phyloP scores from a whole-genome alignment of 1,139 yeast species.

The Blastobotrys illinoisensis region DNA sequence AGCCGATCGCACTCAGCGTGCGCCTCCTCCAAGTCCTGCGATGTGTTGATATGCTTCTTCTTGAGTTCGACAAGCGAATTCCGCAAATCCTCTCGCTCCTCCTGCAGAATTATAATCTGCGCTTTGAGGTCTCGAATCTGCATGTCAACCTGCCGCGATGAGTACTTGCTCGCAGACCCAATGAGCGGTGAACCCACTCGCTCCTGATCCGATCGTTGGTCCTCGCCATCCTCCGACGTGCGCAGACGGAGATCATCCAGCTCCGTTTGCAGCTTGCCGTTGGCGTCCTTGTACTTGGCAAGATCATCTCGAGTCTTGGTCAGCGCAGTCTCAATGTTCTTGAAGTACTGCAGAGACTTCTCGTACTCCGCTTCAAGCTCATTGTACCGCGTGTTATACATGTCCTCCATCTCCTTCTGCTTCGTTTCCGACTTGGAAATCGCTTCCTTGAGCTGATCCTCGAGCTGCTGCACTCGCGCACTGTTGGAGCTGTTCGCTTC shows the following conservation, averaged over 20 bases:
- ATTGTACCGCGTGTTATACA: slow-evolving; percentile 10
- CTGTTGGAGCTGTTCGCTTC: slow-evolving; percentile 10
- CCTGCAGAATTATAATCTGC: slow-evolving; percentile 70
- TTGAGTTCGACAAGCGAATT: slow-evolving; percentile 36
- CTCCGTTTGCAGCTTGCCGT: slow-evolving; percentile 56
- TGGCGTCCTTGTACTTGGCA: slow-evolving; percentile 50
- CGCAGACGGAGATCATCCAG: slow-evolving; percentile 56
- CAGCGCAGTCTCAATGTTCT: slow-evolving; percentile 70
- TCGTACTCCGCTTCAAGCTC: slow-evolving; percentile 52
- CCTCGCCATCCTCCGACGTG: slow-evolving; percentile 39
- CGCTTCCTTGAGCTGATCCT: slow-evolving; percentile 11
- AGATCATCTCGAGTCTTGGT: slow-evolving; percentile 69
- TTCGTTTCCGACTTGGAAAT: slow-evolving; percentile 6
- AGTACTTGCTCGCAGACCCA: slow-evolving; percentile 40
- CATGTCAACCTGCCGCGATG: slow-evolving; percentile 66
- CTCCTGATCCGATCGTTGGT: slow-evolving; percentile 29
- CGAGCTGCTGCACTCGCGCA: slow-evolving; percentile 7
- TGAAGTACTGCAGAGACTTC: slow-evolving; percentile 65
- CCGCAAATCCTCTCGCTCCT: slow-evolving; percentile 77
- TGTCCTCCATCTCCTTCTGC: slow-evolving; percentile 9
- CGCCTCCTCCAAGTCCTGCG: slow-evolving; percentile 26
- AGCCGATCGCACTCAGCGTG: slow-evolving; percentile 20
- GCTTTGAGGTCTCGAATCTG: slow-evolving; percentile 81
- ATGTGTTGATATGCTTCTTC: slow-evolving; percentile 32
- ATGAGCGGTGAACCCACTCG: slow-evolving; percentile 14